Evolutionary conservation across 495 filamentous ascomycete genomes (phyloP).

Genomic region (Podospora fimiseda): DNA sequence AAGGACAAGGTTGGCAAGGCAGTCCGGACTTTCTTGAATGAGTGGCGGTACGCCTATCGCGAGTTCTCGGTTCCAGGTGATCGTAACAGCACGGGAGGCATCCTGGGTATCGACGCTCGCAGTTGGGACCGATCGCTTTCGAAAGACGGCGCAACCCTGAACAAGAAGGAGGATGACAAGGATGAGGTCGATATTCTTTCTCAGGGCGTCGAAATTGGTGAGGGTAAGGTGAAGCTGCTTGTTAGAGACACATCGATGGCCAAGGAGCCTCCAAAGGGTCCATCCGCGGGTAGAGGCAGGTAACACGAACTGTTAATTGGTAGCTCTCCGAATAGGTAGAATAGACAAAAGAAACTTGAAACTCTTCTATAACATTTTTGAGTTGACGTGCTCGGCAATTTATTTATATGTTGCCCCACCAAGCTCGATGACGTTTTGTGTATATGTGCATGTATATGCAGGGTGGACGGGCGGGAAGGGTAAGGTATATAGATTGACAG

Average conservation of each 20-base stretch:
- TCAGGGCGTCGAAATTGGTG: conserved; percentile 53
- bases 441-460: no score
- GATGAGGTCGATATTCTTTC: conserved; percentile 53
- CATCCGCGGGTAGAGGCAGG: conserved; percentile 30
- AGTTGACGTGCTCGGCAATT: no score
- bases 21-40: conserved; percentile 81
- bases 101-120: conserved; percentile 85
- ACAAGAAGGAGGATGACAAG: conserved; percentile 50
- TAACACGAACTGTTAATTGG: no score
- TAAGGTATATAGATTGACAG: no score
- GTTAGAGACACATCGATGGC: conserved; percentile 39
- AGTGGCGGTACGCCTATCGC: conserved; percentile 91
- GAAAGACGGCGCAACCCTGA: conserved; percentile 35
- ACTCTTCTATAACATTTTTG: no score
- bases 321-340: no score
- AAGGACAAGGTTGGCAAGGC: conserved; percentile 98
- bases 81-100: conserved; percentile 81
- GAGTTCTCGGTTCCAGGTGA: conserved; percentile 96
- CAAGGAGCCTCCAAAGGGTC: conserved; percentile 42
- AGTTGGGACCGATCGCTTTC: conserved; percentile 74
- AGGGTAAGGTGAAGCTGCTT: conserved; percentile 53
- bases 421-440: no score
- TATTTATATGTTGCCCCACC: no score
- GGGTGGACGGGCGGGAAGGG: no score
- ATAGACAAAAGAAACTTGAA: no score